These are phyloP conservation scores for Lactifluus volemus DNA, from an alignment of 768 basidiomycete species.

Conservation along the genomic window DNA sequence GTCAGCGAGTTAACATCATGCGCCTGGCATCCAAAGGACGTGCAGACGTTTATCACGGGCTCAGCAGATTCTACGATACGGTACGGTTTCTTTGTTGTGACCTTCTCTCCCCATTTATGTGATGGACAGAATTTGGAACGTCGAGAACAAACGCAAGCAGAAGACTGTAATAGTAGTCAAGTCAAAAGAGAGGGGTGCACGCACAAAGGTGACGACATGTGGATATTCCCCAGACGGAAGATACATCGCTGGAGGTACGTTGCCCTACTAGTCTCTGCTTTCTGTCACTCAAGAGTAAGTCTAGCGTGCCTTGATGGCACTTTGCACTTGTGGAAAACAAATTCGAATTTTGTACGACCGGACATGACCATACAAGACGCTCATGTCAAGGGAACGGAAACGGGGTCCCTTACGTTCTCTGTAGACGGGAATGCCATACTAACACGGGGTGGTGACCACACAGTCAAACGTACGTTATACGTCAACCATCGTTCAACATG, in stretches of 20 bases:
- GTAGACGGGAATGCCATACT: slow-evolving; percentile 79
- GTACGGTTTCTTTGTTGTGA: slow-evolving; percentile 32
- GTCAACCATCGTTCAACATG: background rate
- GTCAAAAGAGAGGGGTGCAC: slow-evolving; percentile 88
- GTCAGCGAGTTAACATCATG: slow-evolving; percentile 87
- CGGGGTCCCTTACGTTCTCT: slow-evolving; percentile 80
- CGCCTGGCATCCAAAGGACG: slow-evolving; percentile 87
- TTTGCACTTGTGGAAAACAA: slow-evolving; percentile 87
- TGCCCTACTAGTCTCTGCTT: slow-evolving; percentile 7
- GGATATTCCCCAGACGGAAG: slow-evolving; percentile 86
- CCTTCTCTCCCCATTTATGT: slow-evolving; percentile 1
- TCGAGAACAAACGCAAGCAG: slow-evolving; percentile 86
- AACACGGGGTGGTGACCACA: slow-evolving; percentile 90
- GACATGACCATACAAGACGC: slow-evolving; percentile 81
- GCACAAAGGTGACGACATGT: slow-evolving; percentile 85
- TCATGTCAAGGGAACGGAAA: slow-evolving; percentile 79
- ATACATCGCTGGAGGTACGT: slow-evolving; percentile 78
- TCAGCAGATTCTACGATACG: slow-evolving; percentile 96
- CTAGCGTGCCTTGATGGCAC: slow-evolving; percentile 87
- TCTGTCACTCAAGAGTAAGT: background rate
- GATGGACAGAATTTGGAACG: slow-evolving; percentile 78
- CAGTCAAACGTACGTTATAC: slow-evolving; percentile 74
- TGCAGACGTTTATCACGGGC: slow-evolving; percentile 78
- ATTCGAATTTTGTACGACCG: slow-evolving; percentile 88
- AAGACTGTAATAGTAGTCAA: slow-evolving; percentile 95